Evolutionary conservation across 352 stramenopile species (phyloP), one percentile per base, ranked within the genome.

Genomic region (Phytophthora pisi): DNA sequence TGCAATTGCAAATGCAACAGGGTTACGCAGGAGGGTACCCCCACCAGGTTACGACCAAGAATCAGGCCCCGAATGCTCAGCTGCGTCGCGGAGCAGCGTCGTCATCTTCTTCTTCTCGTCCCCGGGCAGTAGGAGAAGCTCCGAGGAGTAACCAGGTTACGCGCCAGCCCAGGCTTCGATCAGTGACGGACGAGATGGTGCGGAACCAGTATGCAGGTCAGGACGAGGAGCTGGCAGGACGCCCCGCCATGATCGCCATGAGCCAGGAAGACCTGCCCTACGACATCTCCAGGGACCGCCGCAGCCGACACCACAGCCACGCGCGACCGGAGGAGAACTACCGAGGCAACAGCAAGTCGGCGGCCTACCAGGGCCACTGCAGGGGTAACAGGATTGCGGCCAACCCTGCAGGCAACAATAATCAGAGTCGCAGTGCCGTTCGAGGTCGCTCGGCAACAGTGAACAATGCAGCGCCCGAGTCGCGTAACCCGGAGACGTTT

Each of bases 1-100:
- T 66, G 18, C 70, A 76, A n/a, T n/a, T 75, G 59, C 73, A 81
- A 64, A 20, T 60, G 43, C 53, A 77, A 42, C 70, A 78, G 53
- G 62, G 61, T 13, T 85, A 78, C 60, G 36, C 72, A 28, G 62
- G 45, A 8, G 71, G 43, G 51, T 71, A 68, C 62, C 43, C 61
- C 20, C 49, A 51, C 2, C n/a, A 66, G 15, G 31, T 60, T 26
- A 43, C 24, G 20, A 54, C 47, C 16, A 60, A 62, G 42, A 68
- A 72, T n/a, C 69, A 65, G 50, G 4, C 23, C 4, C 66, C 64
- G 38, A 10, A n/a, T n/a, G 38, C 38, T 46, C 38, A 57, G 30
- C 30, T 54, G 8, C 65, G 43, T 40, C 57, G 40, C 7, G 47
- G 31, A 40, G 34, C 10, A 40, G 34, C 34, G 9, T 40, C 34